A percentile compares a stretch with the other conserved stretches of the same genome.
phyloP scores from a whole-genome alignment of 768 basidiomycete genomes.

The Amanita pseudoporphyria region DNA sequence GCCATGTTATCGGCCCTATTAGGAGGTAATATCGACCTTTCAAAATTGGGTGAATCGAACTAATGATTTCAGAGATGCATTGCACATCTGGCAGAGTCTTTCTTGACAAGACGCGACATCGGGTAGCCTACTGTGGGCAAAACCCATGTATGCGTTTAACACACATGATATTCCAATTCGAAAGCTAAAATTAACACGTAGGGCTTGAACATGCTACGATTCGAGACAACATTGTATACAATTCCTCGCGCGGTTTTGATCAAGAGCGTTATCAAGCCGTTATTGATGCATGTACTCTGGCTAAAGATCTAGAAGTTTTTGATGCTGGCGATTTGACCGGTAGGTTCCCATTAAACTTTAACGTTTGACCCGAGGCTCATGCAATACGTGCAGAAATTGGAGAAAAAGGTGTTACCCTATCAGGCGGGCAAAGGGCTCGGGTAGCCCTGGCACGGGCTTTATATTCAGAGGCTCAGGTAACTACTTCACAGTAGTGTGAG shows the following conservation, averaged over 20 bases:
- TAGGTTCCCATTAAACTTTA: constrained; percentile 11
- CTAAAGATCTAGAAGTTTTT: constrained; percentile 61
- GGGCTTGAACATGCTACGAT: constrained; percentile 81
- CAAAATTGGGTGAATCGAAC: constrained; percentile 5
- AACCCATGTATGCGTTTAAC: constrained; percentile 37
- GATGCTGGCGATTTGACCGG: constrained; percentile 75
- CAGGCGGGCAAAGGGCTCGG: constrained; percentile 66
- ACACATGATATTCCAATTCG: neutral
- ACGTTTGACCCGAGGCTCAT: neutral
- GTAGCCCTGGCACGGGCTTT: constrained; percentile 72
- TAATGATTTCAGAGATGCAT: constrained; percentile 40
- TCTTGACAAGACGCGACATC: constrained; percentile 46
- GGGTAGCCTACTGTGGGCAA: constrained; percentile 62
- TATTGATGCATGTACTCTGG: constrained; percentile 66
- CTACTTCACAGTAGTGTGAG: neutral
- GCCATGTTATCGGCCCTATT: constrained; percentile 52
- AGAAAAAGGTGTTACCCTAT: constrained; percentile 72
- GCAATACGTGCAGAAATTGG: constrained; percentile 45
- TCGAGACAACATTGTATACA: constrained; percentile 74
- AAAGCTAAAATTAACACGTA: constrained; percentile 10
- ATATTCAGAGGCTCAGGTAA: constrained; percentile 59
- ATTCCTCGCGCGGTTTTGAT: constrained; percentile 47
- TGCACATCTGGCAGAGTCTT: constrained; percentile 43
- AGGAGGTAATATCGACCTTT: constrained; percentile 37
- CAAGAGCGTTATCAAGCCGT: constrained; percentile 55